Base-by-base conservation (phyloP, 192 early-diverging fungal species). In the Oehlia diaphana region DNA sequence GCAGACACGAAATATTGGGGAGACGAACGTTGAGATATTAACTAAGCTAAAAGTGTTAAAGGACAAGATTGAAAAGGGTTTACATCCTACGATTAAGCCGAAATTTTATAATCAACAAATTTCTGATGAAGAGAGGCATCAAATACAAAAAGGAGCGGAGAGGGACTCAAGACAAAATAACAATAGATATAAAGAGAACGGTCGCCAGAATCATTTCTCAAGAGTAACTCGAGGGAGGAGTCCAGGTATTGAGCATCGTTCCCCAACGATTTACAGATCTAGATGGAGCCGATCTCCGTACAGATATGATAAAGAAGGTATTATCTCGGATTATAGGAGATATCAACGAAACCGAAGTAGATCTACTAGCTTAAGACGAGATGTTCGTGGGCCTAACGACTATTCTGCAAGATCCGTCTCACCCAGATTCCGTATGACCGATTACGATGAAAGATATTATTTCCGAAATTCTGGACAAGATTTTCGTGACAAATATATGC, bases 371-470 rank as follows among this genome's bases (percentile, higher is more conserved):
- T 58, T 44, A 58, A 74, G 28, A 62, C 50, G 58, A 53, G 14
- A 33, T 63, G 21, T 42, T 42, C 73, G 50, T 1, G 72, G 49
- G 28, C 49, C 14, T 73, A 35, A 39, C 44, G 28, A 67, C 7
- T 67, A 67, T 58, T 58, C 19, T 21, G 23, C 65, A 4, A 23
- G 73, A 12, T 74, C 73, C 9, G 28, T 50, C n/a, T 53, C 73
- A 14, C 49, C 71, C n/a, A 73, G 42, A 19, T 53, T 42, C n/a
- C 33, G 28, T 67, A 33, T 23, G 5, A 39, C 16, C 10, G 35
- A 42, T n/a, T 70, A 44, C n/a, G 68, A 70, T 70, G 68, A 70
- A 39, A 33, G 58, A 28, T 74, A 74, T 74, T 58, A 37, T 74
- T 35, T 9, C 2, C 73, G 73, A 10, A 31, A 74, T 74, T 23